A percentile compares a stretch with the other conserved stretches of the same genome.
These are phyloP conservation scores for Kuraishia ogatae DNA, from an alignment of 805 yeast genomes.

Conservation along the genomic window DNA sequence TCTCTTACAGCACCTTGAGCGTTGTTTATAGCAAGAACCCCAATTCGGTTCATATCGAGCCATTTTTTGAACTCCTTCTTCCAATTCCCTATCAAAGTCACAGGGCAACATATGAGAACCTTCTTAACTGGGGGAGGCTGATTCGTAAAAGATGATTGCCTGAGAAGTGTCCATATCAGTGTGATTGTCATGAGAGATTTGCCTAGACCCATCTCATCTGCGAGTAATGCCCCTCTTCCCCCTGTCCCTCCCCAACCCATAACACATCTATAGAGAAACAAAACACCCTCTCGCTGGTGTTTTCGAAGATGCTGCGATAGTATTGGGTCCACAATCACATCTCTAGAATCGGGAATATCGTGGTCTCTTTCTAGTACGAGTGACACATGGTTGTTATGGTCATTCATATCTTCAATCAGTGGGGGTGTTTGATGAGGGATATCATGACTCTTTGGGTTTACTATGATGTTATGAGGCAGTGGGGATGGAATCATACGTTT, in stretches of 20 bases:
- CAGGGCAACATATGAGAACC: slow-evolving; percentile 83
- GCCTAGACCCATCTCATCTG: slow-evolving; percentile 97
- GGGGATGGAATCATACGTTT: slow-evolving; percentile 2
- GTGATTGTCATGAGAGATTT: slow-evolving; percentile 83
- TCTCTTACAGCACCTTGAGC: slow-evolving; percentile 44
- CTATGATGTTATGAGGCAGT: neutral
- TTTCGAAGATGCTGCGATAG: slow-evolving; percentile 52
- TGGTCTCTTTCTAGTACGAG: slow-evolving; percentile 29
- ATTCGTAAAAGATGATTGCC: slow-evolving; percentile 44
- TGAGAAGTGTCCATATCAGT: slow-evolving; percentile 73
- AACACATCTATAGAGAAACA: slow-evolving; percentile 74
- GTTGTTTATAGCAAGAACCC: slow-evolving; percentile 53
- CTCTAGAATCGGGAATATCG: slow-evolving; percentile 10
- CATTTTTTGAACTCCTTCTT: slow-evolving; percentile 81
- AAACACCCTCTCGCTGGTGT: slow-evolving; percentile 82
- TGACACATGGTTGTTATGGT: slow-evolving; percentile 13
- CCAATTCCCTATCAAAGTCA: slow-evolving; percentile 85
- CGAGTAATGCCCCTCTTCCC: slow-evolving; percentile 70
- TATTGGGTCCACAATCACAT: slow-evolving; percentile 54
- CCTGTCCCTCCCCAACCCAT: slow-evolving; percentile 59
- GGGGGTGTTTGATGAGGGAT: slow-evolving; percentile 9
- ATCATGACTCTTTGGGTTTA: neutral
- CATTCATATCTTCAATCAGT: neutral
- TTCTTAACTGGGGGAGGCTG: slow-evolving; percentile 37
- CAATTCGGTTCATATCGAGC: slow-evolving; percentile 59